Conservation (phyloP, 306 rosid genomes). For the Adenanthera pavonina region DNA sequence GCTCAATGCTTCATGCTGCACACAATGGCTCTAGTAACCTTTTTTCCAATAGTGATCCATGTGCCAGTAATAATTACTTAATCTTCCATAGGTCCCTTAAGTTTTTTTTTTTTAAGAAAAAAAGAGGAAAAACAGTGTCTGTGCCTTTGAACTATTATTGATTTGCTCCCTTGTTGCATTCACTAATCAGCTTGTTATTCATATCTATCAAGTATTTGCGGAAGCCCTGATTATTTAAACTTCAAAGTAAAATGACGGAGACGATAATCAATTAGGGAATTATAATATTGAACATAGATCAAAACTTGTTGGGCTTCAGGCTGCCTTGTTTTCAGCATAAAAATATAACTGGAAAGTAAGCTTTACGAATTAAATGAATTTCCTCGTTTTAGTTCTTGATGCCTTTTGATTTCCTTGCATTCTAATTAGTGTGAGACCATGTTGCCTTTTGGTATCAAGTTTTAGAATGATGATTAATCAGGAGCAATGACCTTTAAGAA, state of each 20-base stretch:
- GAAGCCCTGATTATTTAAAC: neutral
- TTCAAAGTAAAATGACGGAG: neutral
- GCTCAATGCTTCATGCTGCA: neutral
- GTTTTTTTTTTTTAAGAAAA: neutral
- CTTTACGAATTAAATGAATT: neutral
- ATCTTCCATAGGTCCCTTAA: neutral
- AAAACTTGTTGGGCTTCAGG: neutral
- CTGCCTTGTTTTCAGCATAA: constrained; percentile 1
- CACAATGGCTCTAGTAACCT: neutral
- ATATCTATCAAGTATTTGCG: neutral
- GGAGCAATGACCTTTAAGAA: neutral
- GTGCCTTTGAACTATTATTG: neutral
- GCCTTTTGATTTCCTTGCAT: constrained; percentile 1
- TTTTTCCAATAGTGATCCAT: neutral
- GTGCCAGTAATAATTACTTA: neutral
- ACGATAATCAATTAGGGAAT: neutral
- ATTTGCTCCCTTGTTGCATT: neutral
- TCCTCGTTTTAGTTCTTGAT: neutral
- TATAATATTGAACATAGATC: neutral
- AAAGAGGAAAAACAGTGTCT: neutral
- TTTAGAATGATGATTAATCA: neutral
- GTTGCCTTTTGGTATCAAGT: neutral
- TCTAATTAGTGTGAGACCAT: neutral
- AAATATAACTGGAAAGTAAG: neutral
- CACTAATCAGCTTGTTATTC: neutral